Evolutionary conservation across 805 yeast species (phyloP).

Genomic region (Kodamaea leandrae): DNA sequence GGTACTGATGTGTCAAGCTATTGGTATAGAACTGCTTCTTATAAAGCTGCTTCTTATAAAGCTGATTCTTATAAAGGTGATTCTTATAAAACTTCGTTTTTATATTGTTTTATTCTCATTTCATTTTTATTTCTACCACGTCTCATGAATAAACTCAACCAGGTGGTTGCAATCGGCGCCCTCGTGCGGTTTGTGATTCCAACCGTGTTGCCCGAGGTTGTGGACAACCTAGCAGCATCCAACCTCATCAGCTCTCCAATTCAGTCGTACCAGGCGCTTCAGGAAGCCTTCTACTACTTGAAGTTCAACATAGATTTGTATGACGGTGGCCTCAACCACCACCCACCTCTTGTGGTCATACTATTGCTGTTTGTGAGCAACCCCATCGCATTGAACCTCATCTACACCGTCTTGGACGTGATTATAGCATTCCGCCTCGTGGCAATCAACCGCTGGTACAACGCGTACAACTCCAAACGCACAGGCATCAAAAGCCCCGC

Average conservation of each 20-base stretch:
- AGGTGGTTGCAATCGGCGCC: slow-evolving; percentile 28
- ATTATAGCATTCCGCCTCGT: slow-evolving; percentile 55
- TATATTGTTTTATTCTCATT: background rate
- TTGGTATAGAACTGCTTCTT: no score
- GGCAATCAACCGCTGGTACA: slow-evolving; percentile 44
- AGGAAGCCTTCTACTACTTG: slow-evolving; percentile 34
- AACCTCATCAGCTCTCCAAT: slow-evolving; percentile 73
- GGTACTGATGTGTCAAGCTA: no score
- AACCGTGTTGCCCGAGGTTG: slow-evolving; percentile 29
- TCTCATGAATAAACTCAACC: slow-evolving; percentile 22
- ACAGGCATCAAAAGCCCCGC: slow-evolving; percentile 3
- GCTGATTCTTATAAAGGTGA: no score
- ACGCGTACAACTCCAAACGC: slow-evolving; percentile 20
- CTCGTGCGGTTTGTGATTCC: slow-evolving; percentile 36
- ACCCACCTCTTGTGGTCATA: slow-evolving; percentile 70
- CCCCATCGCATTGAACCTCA: slow-evolving; percentile 27
- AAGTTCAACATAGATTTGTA: slow-evolving; percentile 61
- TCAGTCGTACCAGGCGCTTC: slow-evolving; percentile 56
- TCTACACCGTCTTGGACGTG: slow-evolving; percentile 62
- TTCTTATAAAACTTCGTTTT: no score
- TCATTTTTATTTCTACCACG: background rate
- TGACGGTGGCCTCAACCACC: slow-evolving; percentile 84
- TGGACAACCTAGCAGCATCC: slow-evolving; percentile 30
- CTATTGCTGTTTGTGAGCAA: slow-evolving; percentile 42
- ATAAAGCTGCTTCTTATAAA: no score